A percentile compares a stretch with the other conserved stretches of the same genome.
Evolutionary conservation across 371 early-diverging fungal genomes (phyloP).

Genomic region (Saksenaea vasiformis): DNA sequence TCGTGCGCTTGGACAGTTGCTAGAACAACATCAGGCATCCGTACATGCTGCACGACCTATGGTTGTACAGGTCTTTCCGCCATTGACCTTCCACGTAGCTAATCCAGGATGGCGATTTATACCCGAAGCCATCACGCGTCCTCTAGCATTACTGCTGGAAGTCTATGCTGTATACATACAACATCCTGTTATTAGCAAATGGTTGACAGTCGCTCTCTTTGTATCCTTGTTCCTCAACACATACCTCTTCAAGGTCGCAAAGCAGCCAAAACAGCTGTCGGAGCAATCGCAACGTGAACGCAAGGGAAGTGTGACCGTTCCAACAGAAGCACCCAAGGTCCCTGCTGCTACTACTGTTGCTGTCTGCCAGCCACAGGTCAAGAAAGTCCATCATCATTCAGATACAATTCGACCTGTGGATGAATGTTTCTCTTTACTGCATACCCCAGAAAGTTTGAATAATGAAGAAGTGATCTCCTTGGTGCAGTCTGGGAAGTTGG

Average conservation of each 20-base stretch:
- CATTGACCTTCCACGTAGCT: conserved; percentile 42
- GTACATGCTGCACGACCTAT: conserved; percentile 32
- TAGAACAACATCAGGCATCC: conserved; percentile 33
- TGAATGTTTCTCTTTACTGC: conserved; percentile 59
- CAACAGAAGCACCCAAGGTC: neutral
- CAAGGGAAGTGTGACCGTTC: conserved; percentile 4
- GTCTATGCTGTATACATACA: conserved; percentile 55
- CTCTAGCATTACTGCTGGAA: conserved; percentile 45
- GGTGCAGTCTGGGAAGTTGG: conserved; percentile 73
- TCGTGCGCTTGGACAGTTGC: conserved; percentile 35
- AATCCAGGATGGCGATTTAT: conserved; percentile 10
- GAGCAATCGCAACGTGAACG: neutral
- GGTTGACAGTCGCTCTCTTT: conserved; percentile 49
- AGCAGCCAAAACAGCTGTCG: conserved; percentile 33
- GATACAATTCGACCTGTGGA: conserved; percentile 45
- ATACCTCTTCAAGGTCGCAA: conserved; percentile 57
- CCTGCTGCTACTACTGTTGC: too few relatives aligned
- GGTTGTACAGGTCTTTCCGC: conserved; percentile 52
- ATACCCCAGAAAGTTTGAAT: conserved; percentile 47
- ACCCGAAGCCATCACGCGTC: conserved; percentile 36
- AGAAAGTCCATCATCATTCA: conserved; percentile 18
- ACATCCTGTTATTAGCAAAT: conserved; percentile 62
- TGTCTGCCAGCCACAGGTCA: conserved; percentile 1
- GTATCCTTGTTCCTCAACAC: conserved; percentile 62
- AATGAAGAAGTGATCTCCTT: conserved; percentile 80